phyloP scores from a whole-genome alignment of 805 yeast species.

The Brettanomyces bruxellensis region DNA sequence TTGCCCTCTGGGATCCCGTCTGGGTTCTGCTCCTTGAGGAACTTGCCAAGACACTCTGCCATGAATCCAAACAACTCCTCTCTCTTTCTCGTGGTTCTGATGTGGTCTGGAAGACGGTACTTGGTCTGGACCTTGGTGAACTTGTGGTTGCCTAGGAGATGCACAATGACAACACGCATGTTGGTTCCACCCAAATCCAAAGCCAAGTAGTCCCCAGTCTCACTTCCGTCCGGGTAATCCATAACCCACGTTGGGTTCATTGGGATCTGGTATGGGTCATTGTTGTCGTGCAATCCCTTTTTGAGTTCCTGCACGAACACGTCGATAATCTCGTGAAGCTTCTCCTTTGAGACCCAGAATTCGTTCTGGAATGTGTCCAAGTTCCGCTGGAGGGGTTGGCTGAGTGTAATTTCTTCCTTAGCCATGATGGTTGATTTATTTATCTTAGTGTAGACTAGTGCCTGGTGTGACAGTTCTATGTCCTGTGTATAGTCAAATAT shows the following conservation, averaged over 20 bases:
- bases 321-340: constrained; percentile 33
- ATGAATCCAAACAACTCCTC: constrained; percentile 84
- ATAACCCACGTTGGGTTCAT: constrained; percentile 56
- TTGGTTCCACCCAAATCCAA: constrained; percentile 59
- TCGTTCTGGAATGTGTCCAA: constrained; percentile 25
- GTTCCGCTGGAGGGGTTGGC: constrained; percentile 26
- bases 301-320: constrained; percentile 44
- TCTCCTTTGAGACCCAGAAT: constrained; percentile 35
- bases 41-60: constrained; percentile 73
- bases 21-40: constrained; percentile 61
- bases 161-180: constrained; percentile 45
- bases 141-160: constrained; percentile 62
- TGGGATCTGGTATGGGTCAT: constrained; percentile 38
- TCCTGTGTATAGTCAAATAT: too few relatives aligned
- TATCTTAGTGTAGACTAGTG: too few relatives aligned
- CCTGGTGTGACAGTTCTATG: too few relatives aligned
- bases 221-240: constrained; percentile 50
- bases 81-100: constrained; percentile 67
- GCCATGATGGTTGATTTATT: too few relatives aligned
- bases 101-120: constrained; percentile 65
- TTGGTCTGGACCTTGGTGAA: constrained; percentile 87
- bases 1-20: constrained; percentile 46
- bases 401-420: background rate
- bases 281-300: constrained; percentile 46
- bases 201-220: constrained; percentile 50